These are phyloP conservation scores for Colletotrichum sp. DNA, from an alignment of 2,329 filamentous ascomycete genomes.

Conservation along the genomic window DNA sequence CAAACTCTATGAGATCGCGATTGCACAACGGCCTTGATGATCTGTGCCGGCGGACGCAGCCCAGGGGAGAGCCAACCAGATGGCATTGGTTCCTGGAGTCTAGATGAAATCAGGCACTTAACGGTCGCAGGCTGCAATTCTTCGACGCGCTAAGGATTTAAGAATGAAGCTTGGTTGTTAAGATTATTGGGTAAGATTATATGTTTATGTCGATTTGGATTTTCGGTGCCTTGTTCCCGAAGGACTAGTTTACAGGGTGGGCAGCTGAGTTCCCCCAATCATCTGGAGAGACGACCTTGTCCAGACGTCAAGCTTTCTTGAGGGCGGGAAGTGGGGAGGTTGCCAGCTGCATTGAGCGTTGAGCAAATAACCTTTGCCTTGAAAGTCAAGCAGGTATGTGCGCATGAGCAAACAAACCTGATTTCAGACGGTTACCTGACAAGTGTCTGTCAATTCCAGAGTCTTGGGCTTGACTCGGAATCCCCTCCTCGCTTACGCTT, in stretches of 20 bases:
- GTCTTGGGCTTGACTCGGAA: background rate
- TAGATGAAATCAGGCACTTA: background rate
- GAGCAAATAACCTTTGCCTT: background rate
- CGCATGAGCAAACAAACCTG: background rate
- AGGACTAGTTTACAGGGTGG: background rate
- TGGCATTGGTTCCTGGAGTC: background rate
- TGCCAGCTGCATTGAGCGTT: background rate
- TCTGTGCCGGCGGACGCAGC: background rate
- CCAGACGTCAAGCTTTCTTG: background rate
- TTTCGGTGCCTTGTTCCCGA: background rate
- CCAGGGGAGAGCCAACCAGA: background rate
- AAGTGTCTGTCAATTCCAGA: background rate
- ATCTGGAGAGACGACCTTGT: background rate
- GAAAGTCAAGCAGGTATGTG: background rate
- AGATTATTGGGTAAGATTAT: background rate
- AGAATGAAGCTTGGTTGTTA: background rate
- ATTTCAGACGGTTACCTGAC: constrained; percentile 4
- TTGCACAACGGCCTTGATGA: background rate
- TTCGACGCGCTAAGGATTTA: background rate
- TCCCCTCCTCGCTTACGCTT: background rate
- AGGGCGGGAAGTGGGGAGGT: background rate
- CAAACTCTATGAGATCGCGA: background rate
- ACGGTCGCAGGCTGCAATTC: background rate
- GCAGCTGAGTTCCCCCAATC: background rate
- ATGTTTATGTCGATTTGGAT: background rate